phyloP scores from a whole-genome alignment of 179 eudicot species.

The Amaranthus tricolor region DNA sequence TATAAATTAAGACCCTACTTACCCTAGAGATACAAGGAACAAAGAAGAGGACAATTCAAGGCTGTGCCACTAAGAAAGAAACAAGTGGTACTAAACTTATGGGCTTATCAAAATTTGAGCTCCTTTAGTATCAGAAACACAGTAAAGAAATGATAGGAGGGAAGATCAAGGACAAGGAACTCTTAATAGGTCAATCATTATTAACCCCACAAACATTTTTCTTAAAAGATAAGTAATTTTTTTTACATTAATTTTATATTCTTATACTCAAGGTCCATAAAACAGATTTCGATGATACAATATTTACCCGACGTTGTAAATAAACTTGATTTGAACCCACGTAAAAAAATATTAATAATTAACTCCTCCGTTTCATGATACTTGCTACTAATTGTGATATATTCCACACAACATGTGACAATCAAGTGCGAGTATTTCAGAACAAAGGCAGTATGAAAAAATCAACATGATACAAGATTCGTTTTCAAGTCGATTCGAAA shows the following conservation, averaged over 20 bases:
- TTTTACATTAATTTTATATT: not conserved
- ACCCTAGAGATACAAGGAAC: constrained; percentile 25
- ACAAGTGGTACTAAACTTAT: constrained; percentile 26
- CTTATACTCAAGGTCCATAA: too few relatives aligned
- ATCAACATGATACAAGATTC: too few relatives aligned
- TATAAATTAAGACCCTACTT: constrained; percentile 29
- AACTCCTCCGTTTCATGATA: too few relatives aligned
- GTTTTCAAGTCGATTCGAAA: too few relatives aligned
- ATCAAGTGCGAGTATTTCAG: too few relatives aligned
- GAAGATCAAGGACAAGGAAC: constrained; percentile 30
- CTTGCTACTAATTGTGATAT: too few relatives aligned
- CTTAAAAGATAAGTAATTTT: constrained; percentile 1
- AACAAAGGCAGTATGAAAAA: too few relatives aligned
- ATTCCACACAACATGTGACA: too few relatives aligned
- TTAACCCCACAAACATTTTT: constrained; percentile 35
- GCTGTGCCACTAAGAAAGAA: constrained; percentile 31
- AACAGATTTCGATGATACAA: too few relatives aligned
- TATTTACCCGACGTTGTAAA: too few relatives aligned
- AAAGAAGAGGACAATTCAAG: constrained; percentile 40
- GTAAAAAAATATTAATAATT: too few relatives aligned
- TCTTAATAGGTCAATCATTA: constrained; percentile 35
- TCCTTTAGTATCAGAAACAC: constrained; percentile 30
- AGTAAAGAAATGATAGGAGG: constrained; percentile 32
- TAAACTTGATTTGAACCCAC: too few relatives aligned
- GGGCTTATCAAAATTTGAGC: constrained; percentile 30